Conservation (phyloP, 371 early-diverging fungal genomes). For the Syncephalastrum racemosum region DNA sequence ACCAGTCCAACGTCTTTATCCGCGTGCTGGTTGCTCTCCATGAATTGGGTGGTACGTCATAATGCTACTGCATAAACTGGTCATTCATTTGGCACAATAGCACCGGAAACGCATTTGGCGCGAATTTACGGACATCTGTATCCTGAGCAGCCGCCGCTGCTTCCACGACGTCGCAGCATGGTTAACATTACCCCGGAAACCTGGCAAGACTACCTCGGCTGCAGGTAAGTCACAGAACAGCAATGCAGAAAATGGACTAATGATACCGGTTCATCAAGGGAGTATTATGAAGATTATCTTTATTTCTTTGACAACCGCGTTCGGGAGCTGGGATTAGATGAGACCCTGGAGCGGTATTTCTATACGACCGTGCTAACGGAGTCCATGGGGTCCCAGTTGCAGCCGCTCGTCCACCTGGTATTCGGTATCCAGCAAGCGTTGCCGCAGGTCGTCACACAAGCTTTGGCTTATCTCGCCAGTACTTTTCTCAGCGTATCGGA, state of each 20-base stretch:
- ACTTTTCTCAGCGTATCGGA: constrained; percentile 20
- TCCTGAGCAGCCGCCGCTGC: constrained; percentile 16
- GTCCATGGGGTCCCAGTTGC: constrained; percentile 40
- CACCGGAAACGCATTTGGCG: constrained; percentile 8
- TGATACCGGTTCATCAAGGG: constrained; percentile 13
- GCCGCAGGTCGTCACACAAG: constrained; percentile 30
- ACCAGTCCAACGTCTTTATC: constrained; percentile 32
- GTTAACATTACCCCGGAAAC: constrained; percentile 17
- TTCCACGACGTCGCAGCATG: background rate
- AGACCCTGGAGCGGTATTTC: constrained; percentile 24
- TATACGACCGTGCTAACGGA: constrained; percentile 17
- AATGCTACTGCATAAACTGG: background rate
- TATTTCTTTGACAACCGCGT: constrained; percentile 33
- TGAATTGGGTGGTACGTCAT: constrained; percentile 29
- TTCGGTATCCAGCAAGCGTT: constrained; percentile 43
- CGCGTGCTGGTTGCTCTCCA: constrained; percentile 34
- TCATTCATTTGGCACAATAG: background rate
- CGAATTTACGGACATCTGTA: constrained; percentile 10
- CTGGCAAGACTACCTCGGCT: constrained; percentile 37
- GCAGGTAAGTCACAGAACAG: constrained; percentile 21
- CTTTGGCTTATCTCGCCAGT: constrained; percentile 36
- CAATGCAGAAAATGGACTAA: background rate
- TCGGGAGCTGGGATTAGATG: constrained; percentile 22
- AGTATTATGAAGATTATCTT: constrained; percentile 29
- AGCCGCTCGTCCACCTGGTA: constrained; percentile 37